Evolutionary conservation across 768 basidiomycete species (phyloP).

Genomic region (Russula vinacea): DNA sequence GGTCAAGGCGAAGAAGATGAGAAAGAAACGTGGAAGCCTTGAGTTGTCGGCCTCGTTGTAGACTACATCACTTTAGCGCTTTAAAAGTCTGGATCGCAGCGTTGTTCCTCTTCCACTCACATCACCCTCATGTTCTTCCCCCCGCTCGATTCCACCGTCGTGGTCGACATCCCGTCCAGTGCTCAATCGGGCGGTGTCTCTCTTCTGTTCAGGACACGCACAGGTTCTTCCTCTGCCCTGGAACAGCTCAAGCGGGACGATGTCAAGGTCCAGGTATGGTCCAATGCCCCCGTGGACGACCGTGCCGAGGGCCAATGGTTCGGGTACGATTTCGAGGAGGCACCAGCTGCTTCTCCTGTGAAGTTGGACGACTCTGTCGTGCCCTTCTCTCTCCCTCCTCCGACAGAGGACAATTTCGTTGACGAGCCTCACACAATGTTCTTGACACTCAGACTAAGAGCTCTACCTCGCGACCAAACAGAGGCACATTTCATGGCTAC

Average conservation of each 20-base stretch:
- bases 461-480: constrained; percentile 20
- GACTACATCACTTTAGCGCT: not conserved
- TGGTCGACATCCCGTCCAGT: constrained; percentile 25
- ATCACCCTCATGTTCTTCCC: constrained; percentile 26
- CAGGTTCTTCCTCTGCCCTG: constrained; percentile 25
- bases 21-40: constrained; percentile 19
- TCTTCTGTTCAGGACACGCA: constrained; percentile 27
- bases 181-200: constrained; percentile 20
- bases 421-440: constrained; percentile 27
- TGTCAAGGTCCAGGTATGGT: constrained; percentile 31
- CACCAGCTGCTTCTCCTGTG: constrained; percentile 3
- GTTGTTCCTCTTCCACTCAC: not conserved
- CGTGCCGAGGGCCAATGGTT: constrained; percentile 26
- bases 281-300: constrained; percentile 29
- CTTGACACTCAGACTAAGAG: constrained; percentile 24
- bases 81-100: constrained; percentile 2
- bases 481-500: constrained; percentile 36
- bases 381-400: constrained; percentile 22
- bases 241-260: constrained; percentile 23
- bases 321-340: constrained; percentile 28
- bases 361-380: not conserved
- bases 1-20: constrained; percentile 18
- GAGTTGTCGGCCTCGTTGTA: constrained; percentile 2
- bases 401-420: constrained; percentile 8
- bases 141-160: constrained; percentile 26